Evolutionary conservation across 176 grass and related monocot genomes (phyloP).

Genomic region (Musa itinerans): DNA sequence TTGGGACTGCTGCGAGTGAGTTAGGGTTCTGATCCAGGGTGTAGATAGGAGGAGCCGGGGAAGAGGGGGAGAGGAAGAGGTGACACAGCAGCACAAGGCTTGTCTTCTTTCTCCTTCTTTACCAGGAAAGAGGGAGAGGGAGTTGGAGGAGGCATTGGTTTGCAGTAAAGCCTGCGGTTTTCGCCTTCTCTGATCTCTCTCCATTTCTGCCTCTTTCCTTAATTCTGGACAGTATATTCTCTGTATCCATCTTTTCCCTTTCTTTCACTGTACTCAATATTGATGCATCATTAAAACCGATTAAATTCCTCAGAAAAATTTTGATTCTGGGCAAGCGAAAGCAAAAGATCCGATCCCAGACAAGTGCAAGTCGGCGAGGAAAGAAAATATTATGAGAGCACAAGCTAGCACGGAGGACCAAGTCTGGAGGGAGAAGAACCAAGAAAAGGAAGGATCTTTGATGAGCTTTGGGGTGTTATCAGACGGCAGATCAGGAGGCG

Average conservation of each 20-base stretch:
- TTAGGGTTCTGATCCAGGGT: background rate
- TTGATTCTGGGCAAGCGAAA: background rate
- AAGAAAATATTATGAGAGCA: background rate
- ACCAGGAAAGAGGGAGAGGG: background rate
- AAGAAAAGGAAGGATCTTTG: background rate
- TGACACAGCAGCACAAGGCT: background rate
- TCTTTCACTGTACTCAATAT: background rate
- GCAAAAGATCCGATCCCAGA: background rate
- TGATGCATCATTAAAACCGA: background rate
- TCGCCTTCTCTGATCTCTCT: constrained; percentile 1
- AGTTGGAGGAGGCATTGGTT: background rate
- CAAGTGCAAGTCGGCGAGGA: background rate
- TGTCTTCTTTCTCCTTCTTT: background rate
- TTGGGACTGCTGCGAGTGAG: background rate
- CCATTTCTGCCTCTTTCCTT: constrained; percentile 4
- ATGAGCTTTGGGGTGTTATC: constrained; percentile 97
- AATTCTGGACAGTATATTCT: background rate
- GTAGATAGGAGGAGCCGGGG: background rate
- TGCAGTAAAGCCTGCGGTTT: background rate
- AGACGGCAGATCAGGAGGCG: constrained; percentile 46
- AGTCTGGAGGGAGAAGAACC: background rate
- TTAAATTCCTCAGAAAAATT: background rate
- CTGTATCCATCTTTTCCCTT: constrained; percentile 3
- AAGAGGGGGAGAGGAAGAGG: background rate
- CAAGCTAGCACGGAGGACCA: background rate